These are phyloP conservation scores for Hemerocallis citrina DNA, from an alignment of 106 monocot genomes.

Conservation along the genomic window DNA sequence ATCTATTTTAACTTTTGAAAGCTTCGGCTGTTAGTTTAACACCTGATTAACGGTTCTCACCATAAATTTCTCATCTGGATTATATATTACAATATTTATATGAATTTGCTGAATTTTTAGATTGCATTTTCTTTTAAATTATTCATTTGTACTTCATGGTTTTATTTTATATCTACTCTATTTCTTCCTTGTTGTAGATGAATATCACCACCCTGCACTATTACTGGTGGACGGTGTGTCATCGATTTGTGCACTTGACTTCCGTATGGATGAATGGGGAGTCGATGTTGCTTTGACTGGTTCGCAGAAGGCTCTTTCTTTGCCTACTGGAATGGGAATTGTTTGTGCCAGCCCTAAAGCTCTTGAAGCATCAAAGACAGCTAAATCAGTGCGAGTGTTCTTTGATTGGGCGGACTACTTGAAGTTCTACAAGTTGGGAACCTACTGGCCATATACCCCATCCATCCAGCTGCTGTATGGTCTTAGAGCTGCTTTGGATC, in stretches of 20 bases:
- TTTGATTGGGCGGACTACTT: conserved; percentile 92
- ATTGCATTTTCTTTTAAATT: background rate
- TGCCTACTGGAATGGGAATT: conserved; percentile 85
- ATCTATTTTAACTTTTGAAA: too few relatives aligned
- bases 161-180: too few relatives aligned
- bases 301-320: conserved; percentile 83
- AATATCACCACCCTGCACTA: conserved; percentile 62
- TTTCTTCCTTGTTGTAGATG: conserved; percentile 32
- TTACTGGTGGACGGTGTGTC: conserved; percentile 88
- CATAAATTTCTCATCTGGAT: background rate
- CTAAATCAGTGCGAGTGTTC: conserved; percentile 78
- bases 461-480: conserved; percentile 91
- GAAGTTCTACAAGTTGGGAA: conserved; percentile 81
- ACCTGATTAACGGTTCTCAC: background rate
- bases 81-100: too few relatives aligned
- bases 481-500: conserved; percentile 72
- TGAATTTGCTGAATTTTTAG: too few relatives aligned
- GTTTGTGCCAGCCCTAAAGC: conserved; percentile 91
- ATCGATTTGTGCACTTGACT: conserved; percentile 82
- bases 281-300: conserved; percentile 81
- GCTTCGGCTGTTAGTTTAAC: too few relatives aligned
- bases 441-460: conserved; percentile 85
- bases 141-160: background rate
- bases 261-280: conserved; percentile 97
- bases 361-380: conserved; percentile 71